Evolutionary conservation across 768 basidiomycete species (phyloP).

Genomic region (Tephrocybe sp.): DNA sequence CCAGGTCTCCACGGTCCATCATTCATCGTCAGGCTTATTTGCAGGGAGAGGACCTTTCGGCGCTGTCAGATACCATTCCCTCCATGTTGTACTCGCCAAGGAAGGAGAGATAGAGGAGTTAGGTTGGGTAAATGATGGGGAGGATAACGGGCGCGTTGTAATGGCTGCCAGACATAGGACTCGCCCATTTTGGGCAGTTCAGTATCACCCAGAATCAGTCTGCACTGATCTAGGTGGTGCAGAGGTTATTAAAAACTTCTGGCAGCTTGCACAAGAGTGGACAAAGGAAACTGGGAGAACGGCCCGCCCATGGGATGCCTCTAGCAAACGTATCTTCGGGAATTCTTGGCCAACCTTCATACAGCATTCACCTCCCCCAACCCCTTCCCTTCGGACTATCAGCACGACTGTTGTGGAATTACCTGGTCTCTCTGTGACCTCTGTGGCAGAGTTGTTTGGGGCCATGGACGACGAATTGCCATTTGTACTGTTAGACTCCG

Average conservation of each 20-base stretch:
- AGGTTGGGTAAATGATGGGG: conserved; percentile 71
- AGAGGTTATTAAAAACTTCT: conserved; percentile 74
- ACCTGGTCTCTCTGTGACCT: conserved; percentile 39
- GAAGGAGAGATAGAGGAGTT: conserved; percentile 57
- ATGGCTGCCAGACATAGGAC: conserved; percentile 70
- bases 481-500: conserved; percentile 76
- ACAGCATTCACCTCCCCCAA: conserved; percentile 23
- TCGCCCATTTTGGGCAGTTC: conserved; percentile 84
- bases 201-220: conserved; percentile 88
- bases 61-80: conserved; percentile 81
- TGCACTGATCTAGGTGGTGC: conserved; percentile 68
- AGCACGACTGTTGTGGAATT: conserved; percentile 40
- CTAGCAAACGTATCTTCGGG: conserved; percentile 39
- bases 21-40: conserved; percentile 62
- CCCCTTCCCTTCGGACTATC: conserved; percentile 22
- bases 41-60: conserved; percentile 49
- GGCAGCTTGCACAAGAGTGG: conserved; percentile 67
- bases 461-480: conserved; percentile 56
- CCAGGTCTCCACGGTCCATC: conserved; percentile 65
- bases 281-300: conserved; percentile 35
- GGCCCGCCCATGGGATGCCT: conserved; percentile 40
- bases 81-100: conserved; percentile 55
- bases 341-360: conserved; percentile 57
- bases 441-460: conserved; percentile 63
- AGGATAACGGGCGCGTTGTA: conserved; percentile 65